A percentile compares a stretch with the other conserved stretches of the same genome.
Evolutionary conservation across 345 rosid genomes (phyloP).

Genomic region (Pugionium dolabratum): DNA sequence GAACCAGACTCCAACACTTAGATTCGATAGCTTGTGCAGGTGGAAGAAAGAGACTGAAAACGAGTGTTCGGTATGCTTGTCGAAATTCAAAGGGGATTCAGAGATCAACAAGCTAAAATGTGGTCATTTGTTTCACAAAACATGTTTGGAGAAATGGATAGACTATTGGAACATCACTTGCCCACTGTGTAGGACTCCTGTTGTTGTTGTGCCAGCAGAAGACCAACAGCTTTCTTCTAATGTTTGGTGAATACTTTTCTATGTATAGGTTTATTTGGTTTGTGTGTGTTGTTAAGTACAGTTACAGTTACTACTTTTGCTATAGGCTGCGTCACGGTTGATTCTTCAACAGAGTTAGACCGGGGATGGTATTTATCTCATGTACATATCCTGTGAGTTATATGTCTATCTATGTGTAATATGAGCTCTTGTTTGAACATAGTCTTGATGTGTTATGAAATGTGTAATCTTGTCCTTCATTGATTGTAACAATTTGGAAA

Average conservation of each 20-base stretch:
- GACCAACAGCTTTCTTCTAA: slow-evolving; percentile 48
- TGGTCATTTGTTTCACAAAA: slow-evolving; percentile 70
- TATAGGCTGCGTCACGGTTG: slow-evolving; percentile 40
- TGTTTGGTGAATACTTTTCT: slow-evolving; percentile 48
- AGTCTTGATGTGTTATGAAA: slow-evolving; percentile 4
- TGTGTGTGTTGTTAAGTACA: slow-evolving; percentile 30
- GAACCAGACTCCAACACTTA: slow-evolving; percentile 53
- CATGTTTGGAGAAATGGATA: slow-evolving; percentile 80
- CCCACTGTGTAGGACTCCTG: slow-evolving; percentile 71
- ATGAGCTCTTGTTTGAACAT: slow-evolving; percentile 7
- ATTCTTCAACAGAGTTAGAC: slow-evolving; percentile 29
- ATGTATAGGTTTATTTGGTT: slow-evolving; percentile 24
- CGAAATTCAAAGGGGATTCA: slow-evolving; percentile 57
- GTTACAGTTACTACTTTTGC: slow-evolving; percentile 11
- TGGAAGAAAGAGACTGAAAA: slow-evolving; percentile 52
- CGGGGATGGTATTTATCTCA: slow-evolving; percentile 37
- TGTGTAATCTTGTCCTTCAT: not conserved
- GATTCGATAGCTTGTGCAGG: slow-evolving; percentile 50
- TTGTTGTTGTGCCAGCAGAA: slow-evolving; percentile 46
- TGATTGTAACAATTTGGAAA: slow-evolving; percentile 32
- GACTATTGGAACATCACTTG: slow-evolving; percentile 73
- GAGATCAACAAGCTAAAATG: slow-evolving; percentile 66
- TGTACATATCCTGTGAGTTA: slow-evolving; percentile 37
- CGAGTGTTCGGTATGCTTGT: slow-evolving; percentile 69
- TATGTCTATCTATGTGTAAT: slow-evolving; percentile 31